Conservation (phyloP, 345 rosid genomes). For the Triadica sebifera region DNA sequence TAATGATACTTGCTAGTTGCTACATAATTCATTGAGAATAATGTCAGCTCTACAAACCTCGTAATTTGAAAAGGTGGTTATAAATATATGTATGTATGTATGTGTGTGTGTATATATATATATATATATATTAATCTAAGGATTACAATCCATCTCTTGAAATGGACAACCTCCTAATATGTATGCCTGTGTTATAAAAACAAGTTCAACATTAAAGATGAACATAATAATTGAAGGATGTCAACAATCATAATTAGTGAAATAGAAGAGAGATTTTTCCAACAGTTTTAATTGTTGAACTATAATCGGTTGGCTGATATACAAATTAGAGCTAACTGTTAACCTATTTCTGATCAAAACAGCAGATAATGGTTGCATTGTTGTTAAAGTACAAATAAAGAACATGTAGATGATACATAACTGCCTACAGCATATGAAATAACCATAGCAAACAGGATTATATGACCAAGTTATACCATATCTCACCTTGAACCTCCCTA, state of each 20-base stretch:
- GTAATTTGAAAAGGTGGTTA: neutral
- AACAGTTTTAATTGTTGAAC: neutral
- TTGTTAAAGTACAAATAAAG: neutral
- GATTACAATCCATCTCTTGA: neutral
- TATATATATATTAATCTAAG: no score
- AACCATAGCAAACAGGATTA: neutral
- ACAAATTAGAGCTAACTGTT: neutral
- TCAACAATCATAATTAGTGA: neutral
- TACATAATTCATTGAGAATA: neutral
- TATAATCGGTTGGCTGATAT: neutral
- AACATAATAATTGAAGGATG: neutral
- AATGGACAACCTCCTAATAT: neutral
- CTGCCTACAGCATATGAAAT: neutral
- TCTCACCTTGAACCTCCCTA: constrained; percentile 54
- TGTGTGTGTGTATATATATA: no score
- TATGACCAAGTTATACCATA: neutral
- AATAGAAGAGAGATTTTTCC: neutral
- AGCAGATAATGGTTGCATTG: no score
- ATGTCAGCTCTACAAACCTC: neutral
- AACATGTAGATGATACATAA: neutral
- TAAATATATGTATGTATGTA: no score
- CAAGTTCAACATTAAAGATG: neutral
- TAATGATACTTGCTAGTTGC: neutral
- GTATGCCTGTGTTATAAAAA: neutral
- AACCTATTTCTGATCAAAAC: neutral